phyloP scores from a whole-genome alignment of 2,329 filamentous ascomycete species.

The Zymoseptoria tritici region DNA sequence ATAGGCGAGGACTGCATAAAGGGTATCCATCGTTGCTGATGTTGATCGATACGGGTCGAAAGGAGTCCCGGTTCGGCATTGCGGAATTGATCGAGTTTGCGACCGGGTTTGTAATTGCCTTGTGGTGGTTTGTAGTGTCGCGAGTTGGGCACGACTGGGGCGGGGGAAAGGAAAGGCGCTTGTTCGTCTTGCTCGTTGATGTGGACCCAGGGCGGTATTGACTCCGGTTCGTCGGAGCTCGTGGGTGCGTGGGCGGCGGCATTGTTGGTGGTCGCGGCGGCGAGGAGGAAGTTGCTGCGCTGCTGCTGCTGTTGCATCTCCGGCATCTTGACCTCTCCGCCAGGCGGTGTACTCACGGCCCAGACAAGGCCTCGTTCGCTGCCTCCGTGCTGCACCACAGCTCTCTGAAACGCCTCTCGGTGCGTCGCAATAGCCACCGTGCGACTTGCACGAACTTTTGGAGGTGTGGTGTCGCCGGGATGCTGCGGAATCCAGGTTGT shows the following conservation, averaged over 20 bases:
- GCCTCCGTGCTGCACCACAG: neutral
- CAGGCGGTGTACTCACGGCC: neutral
- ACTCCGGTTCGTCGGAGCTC: conserved; percentile 13
- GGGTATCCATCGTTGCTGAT: conserved; percentile 29
- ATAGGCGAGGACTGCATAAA: conserved; percentile 33
- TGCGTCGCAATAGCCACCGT: neutral
- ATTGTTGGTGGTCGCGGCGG: conserved; percentile 1
- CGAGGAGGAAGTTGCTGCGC: neutral
- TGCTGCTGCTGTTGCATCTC: conserved; percentile 1
- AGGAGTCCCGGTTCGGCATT: conserved; percentile 29
- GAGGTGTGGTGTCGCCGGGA: neutral
- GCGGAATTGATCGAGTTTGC: conserved; percentile 31
- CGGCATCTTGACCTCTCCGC: neutral
- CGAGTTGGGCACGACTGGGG: conserved; percentile 19
- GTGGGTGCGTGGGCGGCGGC: conserved; percentile 1
- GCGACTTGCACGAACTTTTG: neutral
- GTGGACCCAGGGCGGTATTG: conserved; percentile 32
- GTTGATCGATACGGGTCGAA: conserved; percentile 27
- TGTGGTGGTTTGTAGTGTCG: conserved; percentile 24
- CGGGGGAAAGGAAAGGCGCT: conserved; percentile 17
- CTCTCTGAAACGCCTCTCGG: neutral
- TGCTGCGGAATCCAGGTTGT: neutral
- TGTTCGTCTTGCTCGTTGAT: conserved; percentile 26
- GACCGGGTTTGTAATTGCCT: conserved; percentile 27
- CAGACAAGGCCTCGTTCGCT: neutral